Conservation (phyloP, 768 basidiomycete species). For the Rhodotorula sphaerocarpa region DNA sequence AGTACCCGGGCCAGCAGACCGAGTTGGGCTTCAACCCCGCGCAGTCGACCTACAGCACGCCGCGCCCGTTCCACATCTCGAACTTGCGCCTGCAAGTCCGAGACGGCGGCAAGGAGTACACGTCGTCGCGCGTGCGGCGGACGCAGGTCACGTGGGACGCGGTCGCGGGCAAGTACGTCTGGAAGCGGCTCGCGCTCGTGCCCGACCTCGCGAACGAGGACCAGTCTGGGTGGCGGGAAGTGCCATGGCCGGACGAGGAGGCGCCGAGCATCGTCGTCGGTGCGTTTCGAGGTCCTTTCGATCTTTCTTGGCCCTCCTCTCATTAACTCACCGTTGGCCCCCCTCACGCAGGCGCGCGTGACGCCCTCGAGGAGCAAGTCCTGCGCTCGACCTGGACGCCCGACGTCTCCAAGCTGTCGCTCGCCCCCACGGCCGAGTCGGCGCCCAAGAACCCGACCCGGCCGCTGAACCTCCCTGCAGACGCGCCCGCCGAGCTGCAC, state of each 20-base stretch:
- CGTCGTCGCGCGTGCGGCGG: constrained; percentile 22
- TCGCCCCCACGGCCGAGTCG: constrained; percentile 4
- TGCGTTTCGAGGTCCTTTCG: no score
- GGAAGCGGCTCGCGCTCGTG: constrained; percentile 32
- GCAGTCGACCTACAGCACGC: constrained; percentile 2
- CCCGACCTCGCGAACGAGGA: constrained; percentile 13
- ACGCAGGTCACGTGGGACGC: constrained; percentile 29
- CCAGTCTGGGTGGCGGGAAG: constrained; percentile 23
- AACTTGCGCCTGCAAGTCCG: constrained; percentile 33
- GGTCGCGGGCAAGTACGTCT: constrained; percentile 16
- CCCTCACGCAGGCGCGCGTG: constrained; percentile 5
- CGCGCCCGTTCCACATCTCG: constrained; percentile 32
- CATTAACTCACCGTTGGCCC: not conserved
- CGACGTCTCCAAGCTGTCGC: constrained; percentile 18
- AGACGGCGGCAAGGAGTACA: constrained; percentile 28
- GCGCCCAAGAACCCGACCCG: not conserved
- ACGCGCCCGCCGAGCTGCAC: constrained; percentile 18
- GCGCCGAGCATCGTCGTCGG: not conserved
- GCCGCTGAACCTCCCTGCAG: not conserved
- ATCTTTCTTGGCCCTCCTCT: not conserved
- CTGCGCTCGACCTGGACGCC: constrained; percentile 18
- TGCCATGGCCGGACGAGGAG: constrained; percentile 33
- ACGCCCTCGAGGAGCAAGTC: constrained; percentile 1
- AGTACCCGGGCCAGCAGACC: constrained; percentile 31
- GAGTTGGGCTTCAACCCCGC: constrained; percentile 2